Conservation (phyloP, 768 basidiomycete species). For the Gyrodon lividus region DNA sequence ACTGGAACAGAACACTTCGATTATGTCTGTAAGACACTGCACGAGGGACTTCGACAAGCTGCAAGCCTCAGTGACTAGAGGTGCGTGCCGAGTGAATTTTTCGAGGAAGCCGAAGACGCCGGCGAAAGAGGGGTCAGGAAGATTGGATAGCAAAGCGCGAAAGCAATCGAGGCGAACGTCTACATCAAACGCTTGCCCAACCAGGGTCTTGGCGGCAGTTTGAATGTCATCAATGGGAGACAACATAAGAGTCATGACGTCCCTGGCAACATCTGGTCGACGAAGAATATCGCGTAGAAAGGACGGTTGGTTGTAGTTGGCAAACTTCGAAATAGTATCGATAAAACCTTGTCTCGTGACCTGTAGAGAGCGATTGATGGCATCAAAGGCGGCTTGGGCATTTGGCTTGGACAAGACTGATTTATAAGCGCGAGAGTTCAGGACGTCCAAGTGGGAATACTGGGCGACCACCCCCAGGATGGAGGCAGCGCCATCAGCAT, state of each 20-base stretch:
- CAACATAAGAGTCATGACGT: constrained; percentile 67
- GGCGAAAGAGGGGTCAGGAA: constrained; percentile 62
- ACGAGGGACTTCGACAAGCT: constrained; percentile 88
- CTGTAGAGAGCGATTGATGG: constrained; percentile 61
- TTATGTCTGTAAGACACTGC: constrained; percentile 87
- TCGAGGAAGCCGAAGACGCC: constrained; percentile 70
- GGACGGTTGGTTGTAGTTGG: constrained; percentile 57
- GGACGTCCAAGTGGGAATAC: constrained; percentile 63
- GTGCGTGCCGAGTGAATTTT: constrained; percentile 62
- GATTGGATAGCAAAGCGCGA: constrained; percentile 67
- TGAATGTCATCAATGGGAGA: constrained; percentile 81
- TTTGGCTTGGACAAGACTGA: constrained; percentile 33
- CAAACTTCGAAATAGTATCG: constrained; percentile 59
- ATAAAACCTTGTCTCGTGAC: constrained; percentile 62
- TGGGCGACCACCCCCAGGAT: constrained; percentile 58
- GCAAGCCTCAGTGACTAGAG: constrained; percentile 78
- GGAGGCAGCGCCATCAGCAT: constrained; percentile 56
- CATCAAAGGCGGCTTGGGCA: constrained; percentile 40
- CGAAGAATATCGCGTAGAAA: constrained; percentile 54
- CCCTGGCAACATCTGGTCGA: constrained; percentile 53
- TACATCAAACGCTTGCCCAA: constrained; percentile 85
- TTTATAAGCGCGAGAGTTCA: constrained; percentile 54
- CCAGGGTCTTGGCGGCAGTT: constrained; percentile 71
- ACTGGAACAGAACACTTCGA: constrained; percentile 80
- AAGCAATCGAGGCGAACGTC: constrained; percentile 88